Evolutionary conservation across 495 filamentous ascomycete genomes (phyloP), one percentile per base, ranked within the genome.

Genomic region (Neurospora intermedia): DNA sequence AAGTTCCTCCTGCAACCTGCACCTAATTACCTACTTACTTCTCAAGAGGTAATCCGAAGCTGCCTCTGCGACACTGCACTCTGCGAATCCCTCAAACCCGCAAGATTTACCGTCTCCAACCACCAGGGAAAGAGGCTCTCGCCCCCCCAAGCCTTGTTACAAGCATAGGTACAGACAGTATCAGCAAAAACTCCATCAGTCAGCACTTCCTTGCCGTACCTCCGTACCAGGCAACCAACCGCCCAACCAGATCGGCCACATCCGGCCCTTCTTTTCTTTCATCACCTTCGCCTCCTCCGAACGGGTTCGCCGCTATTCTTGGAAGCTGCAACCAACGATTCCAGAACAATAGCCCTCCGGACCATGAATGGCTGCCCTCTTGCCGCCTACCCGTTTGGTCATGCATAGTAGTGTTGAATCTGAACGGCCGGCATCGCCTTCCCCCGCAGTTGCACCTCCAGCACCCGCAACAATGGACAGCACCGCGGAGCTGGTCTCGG

Each of bases 401-500:
- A 80, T 75, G 73, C 78, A 74, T 38, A 38, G 4, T 77, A 73
- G 38, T 73, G 42, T 69, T 69, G 54, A 35, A 35, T 41, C 69
- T 54, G 71, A 54, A 54, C 43, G 69, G 69, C 69, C 69, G 71
- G 59, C 59, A 72, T 72, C 48, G 71, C 59, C 46, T 69, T 72
- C 46, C 38, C 54, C 54, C 54, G 54, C 54, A 66, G 18, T 66
- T 66, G 54, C 54, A 69, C 43, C 54, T 20, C 40, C 59, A 27
- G 69, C 45, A 69, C 73, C 62, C 23, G 71, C 69, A 73, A 54
- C 35, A 69, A 88, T 88, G 86, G 84, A 85, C 77, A 85, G 86
- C 77, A 80, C 83, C 27, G 80, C 82, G 73, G 81, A 75, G 71
- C 81, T 87, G 40, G 83, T 85, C 41, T 81, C 81, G 43, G 83